These are phyloP conservation scores for Peziza echinospora DNA, from an alignment of 495 filamentous ascomycete genomes.

Conservation along the genomic window DNA sequence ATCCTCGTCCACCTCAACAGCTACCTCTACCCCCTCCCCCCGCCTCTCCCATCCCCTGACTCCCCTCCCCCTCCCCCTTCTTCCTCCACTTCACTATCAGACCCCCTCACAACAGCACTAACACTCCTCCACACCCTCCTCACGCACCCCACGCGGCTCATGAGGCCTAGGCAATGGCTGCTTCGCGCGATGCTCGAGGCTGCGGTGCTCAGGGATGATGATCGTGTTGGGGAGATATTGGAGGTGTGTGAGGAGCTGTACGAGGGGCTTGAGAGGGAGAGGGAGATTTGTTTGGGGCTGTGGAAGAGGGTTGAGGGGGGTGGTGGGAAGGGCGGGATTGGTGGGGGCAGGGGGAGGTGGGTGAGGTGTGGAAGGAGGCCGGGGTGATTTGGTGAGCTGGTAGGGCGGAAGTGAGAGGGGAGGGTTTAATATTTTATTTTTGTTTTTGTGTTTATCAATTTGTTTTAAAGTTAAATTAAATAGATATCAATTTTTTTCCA, in stretches of 20 bases:
- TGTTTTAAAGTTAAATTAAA: too few relatives aligned
- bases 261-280: background rate
- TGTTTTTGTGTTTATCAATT: too few relatives aligned
- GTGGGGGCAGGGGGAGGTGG: background rate
- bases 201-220: conserved; percentile 24
- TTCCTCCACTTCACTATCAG: background rate
- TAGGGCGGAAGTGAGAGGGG: too few relatives aligned
- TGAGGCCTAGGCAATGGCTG: conserved; percentile 22
- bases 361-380: background rate
- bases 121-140: conserved; percentile 34
- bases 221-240: conserved; percentile 24
- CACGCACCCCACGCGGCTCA: conserved; percentile 12
- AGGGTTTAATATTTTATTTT: too few relatives aligned
- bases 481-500: too few relatives aligned
- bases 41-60: background rate
- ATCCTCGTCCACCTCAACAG: conserved; percentile 33
- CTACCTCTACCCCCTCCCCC: conserved; percentile 19
- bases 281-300: background rate
- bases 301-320: background rate
- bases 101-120: conserved; percentile 23
- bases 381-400: too few relatives aligned
- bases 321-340: background rate
- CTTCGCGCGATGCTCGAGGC: conserved; percentile 24
- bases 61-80: background rate
- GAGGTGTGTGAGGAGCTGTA: conserved; percentile 21